phyloP scores from a whole-genome alignment of 179 eudicot species.

The Beta corolliflora region DNA sequence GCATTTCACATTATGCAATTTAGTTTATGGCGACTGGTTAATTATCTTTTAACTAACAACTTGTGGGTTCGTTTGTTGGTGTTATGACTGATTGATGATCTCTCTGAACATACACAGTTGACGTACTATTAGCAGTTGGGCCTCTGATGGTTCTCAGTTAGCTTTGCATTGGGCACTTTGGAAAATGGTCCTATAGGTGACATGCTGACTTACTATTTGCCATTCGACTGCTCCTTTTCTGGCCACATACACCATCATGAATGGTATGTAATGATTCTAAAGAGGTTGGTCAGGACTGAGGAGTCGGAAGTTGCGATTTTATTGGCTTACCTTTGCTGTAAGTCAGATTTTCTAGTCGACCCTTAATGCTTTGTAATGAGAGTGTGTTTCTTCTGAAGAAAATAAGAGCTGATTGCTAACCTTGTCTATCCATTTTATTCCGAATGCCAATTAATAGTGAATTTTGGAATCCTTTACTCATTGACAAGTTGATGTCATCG shows the following conservation, averaged over 20 bases:
- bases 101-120: not conserved
- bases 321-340: not conserved
- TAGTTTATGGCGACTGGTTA: not conserved
- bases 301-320: not conserved
- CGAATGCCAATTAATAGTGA: not conserved
- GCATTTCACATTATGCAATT: not conserved
- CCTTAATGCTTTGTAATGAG: not conserved
- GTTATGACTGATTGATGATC: not conserved
- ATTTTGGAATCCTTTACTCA: no score
- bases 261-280: not conserved
- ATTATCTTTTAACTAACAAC: not conserved
- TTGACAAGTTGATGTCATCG: no score
- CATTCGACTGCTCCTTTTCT: not conserved
- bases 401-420: not conserved
- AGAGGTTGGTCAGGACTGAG: not conserved
- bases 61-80: not conserved
- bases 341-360: not conserved
- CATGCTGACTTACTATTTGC: not conserved
- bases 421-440: not conserved
- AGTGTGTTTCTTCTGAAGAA: not conserved
- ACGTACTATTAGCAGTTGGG: not conserved
- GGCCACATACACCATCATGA: not conserved
- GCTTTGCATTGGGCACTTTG: not conserved
- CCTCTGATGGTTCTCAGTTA: not conserved
- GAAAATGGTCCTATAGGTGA: not conserved